Conservation (phyloP, 805 yeast species). For the Ascoidea asiatica region DNA sequence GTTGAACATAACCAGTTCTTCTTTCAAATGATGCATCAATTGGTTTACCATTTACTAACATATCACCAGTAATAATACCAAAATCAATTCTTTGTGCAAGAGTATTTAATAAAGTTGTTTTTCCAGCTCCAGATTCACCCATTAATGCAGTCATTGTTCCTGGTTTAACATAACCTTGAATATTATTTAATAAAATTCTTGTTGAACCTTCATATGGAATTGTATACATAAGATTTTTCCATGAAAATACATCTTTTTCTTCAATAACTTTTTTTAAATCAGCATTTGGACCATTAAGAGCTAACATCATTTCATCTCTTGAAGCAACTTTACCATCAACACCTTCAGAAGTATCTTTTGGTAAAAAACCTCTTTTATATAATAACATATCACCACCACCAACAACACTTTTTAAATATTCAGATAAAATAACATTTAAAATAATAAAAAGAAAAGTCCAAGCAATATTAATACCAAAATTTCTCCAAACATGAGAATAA, state of each 20-base stretch:
- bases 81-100: slow-evolving; percentile 36
- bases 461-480: slow-evolving; percentile 33
- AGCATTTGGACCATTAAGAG: slow-evolving; percentile 19
- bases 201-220: slow-evolving; percentile 28
- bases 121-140: slow-evolving; percentile 60
- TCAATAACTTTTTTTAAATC: slow-evolving; percentile 13
- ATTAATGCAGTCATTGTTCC: slow-evolving; percentile 46
- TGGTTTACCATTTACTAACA: slow-evolving; percentile 38
- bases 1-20: slow-evolving; percentile 44
- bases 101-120: slow-evolving; percentile 41
- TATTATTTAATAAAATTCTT: slow-evolving; percentile 27
- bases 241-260: slow-evolving; percentile 27
- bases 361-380: slow-evolving; percentile 31
- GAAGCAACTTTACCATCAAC: slow-evolving; percentile 22
- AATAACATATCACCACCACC: slow-evolving; percentile 27
- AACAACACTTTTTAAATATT: slow-evolving; percentile 21
- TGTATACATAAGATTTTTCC: slow-evolving; percentile 49
- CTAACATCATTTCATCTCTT: slow-evolving; percentile 23
- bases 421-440: slow-evolving; percentile 22
- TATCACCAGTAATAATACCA: slow-evolving; percentile 43
- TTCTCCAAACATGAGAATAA: slow-evolving; percentile 31
- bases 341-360: slow-evolving; percentile 19
- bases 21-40: slow-evolving; percentile 36
- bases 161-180: slow-evolving; percentile 33
- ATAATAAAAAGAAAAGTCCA: slow-evolving; percentile 27